A percentile compares a stretch with the other conserved stretches of the same genome.
Conservation (phyloP, 176 grass and related monocot species). For the Thinopyrum elongatum region DNA sequence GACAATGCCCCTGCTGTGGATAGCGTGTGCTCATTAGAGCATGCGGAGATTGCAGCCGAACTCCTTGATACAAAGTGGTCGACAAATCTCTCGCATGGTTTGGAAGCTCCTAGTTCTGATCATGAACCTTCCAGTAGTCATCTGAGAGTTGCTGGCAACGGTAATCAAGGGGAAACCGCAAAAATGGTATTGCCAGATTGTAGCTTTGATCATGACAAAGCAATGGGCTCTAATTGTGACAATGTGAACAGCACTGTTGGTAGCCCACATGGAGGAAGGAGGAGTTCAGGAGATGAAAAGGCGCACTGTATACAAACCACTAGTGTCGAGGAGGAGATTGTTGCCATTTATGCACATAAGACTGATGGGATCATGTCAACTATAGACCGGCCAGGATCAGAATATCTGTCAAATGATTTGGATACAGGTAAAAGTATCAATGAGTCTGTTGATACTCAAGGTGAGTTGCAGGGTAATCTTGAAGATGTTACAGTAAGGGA, state of each 20-base stretch:
- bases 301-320: slow-evolving; percentile 21
- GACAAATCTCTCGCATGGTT: slow-evolving; percentile 31
- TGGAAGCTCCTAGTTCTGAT: slow-evolving; percentile 14
- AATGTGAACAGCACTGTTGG: slow-evolving; percentile 21
- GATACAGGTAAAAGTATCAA: slow-evolving; percentile 9
- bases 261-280: slow-evolving; percentile 18
- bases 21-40: slow-evolving; percentile 71
- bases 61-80: slow-evolving; percentile 89
- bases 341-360: slow-evolving; percentile 38
- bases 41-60: slow-evolving; percentile 83
- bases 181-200: background rate
- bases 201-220: slow-evolving; percentile 32
- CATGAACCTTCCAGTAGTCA: slow-evolving; percentile 34
- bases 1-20: slow-evolving; percentile 37
- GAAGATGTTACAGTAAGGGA: slow-evolving; percentile 20
- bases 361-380: slow-evolving; percentile 14
- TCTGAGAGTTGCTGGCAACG: slow-evolving; percentile 12
- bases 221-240: slow-evolving; percentile 17
- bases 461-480: slow-evolving; percentile 19
- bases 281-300: slow-evolving; percentile 33
- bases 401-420: slow-evolving; percentile 27
- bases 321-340: slow-evolving; percentile 39
- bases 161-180: slow-evolving; percentile 24
- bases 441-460: slow-evolving; percentile 21
- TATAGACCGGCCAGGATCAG: slow-evolving; percentile 15